phyloP scores from a whole-genome alignment of 2,329 filamentous ascomycete species.

The Triangularia verruculosa region DNA sequence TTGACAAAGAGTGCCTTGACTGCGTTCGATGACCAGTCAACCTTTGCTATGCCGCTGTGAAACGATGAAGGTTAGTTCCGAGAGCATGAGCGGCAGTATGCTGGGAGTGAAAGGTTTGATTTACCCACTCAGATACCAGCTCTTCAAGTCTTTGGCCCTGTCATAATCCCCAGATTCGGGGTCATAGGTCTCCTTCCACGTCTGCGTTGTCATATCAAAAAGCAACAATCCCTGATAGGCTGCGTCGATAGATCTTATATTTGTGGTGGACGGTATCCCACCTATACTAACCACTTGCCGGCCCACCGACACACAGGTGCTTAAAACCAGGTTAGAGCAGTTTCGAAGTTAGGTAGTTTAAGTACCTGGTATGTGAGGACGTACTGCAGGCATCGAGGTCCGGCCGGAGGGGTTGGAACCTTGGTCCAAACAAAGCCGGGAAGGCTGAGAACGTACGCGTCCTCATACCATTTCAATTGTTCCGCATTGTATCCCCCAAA shows the following conservation, averaged over 20 bases:
- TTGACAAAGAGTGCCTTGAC: background rate
- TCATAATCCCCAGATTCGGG: background rate
- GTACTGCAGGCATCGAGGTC: background rate
- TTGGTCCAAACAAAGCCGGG: slow-evolving; percentile 24
- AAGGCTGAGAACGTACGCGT: slow-evolving; percentile 22
- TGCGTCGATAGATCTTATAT: background rate
- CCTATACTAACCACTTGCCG: background rate
- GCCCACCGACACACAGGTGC: background rate
- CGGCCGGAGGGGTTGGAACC: slow-evolving; percentile 6
- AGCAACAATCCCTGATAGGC: background rate
- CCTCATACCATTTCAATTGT: slow-evolving; percentile 8
- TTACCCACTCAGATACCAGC: background rate
- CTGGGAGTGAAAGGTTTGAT: background rate
- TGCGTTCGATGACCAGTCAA: background rate
- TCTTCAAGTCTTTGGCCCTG: background rate
- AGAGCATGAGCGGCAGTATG: background rate
- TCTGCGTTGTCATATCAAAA: background rate
- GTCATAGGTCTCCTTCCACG: background rate
- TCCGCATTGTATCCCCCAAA: slow-evolving; percentile 3
- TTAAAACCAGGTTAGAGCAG: background rate
- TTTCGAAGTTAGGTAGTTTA: background rate
- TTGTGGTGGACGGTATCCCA: background rate
- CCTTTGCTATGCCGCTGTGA: background rate
- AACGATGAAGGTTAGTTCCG: background rate
- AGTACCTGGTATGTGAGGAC: background rate